phyloP scores from a whole-genome alignment of 768 basidiomycete genomes.

The Lactarius akahatsu region DNA sequence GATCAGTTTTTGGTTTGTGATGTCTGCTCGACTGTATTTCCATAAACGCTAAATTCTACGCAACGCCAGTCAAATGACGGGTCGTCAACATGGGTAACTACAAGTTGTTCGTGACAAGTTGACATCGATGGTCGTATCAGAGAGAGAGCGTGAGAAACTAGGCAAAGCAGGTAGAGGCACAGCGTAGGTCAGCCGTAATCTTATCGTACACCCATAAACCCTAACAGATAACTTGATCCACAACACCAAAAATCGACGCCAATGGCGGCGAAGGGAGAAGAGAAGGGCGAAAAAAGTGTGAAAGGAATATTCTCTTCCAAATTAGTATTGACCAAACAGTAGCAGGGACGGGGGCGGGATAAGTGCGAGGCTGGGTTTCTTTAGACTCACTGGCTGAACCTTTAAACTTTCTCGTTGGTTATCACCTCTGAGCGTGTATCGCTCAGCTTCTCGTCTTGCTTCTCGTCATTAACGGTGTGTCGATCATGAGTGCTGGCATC shows the following conservation, averaged over 20 bases:
- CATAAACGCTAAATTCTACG: background rate
- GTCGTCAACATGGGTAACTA: background rate
- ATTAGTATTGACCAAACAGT: background rate
- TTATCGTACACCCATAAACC: background rate
- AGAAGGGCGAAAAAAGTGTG: background rate
- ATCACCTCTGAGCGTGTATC: conserved; percentile 3
- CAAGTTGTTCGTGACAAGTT: background rate
- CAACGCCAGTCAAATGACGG: background rate
- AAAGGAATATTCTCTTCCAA: background rate
- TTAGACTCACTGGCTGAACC: background rate
- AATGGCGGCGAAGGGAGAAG: background rate
- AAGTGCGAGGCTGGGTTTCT: background rate
- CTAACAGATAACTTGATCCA: background rate
- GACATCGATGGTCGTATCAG: background rate
- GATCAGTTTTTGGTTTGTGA: background rate
- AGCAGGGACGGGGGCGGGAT: background rate
- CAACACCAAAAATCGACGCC: background rate
- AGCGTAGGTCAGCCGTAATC: background rate
- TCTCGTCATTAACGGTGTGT: background rate
- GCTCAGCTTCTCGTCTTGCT: background rate
- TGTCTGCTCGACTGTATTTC: background rate
- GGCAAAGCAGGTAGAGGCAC: background rate
- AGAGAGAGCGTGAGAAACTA: background rate
- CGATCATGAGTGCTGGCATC: background rate
- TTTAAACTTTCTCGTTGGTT: background rate